phyloP scores from a whole-genome alignment of 2,329 filamentous ascomycete genomes.

The Apiospora phragmitis region DNA sequence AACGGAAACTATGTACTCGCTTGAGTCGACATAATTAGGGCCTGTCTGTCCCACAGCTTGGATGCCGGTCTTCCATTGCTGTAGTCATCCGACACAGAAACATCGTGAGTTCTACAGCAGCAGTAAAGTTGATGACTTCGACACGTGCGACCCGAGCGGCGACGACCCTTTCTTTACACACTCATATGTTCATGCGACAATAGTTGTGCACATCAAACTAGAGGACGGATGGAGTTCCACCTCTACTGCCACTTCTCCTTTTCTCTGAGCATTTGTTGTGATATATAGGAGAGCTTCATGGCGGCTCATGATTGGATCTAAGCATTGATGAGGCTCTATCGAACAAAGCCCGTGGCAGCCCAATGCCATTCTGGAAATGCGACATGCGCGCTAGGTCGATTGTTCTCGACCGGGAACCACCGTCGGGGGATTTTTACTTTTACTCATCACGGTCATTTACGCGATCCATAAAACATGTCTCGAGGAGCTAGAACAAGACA shows the following conservation, averaged over 20 bases:
- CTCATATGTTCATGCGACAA: neutral
- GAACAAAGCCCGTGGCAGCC: neutral
- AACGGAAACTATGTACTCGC: neutral
- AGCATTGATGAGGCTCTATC: slow-evolving; percentile 6
- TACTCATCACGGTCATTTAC: neutral
- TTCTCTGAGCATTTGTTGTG: neutral
- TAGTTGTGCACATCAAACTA: neutral
- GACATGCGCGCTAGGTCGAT: neutral
- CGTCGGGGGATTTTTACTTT: neutral
- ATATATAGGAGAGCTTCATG: neutral
- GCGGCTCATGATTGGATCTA: neutral
- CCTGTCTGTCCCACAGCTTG: neutral
- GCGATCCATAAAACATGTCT: slow-evolving; percentile 2
- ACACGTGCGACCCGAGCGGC: neutral
- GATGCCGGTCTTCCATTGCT: too few relatives aligned
- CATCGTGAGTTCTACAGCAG: neutral
- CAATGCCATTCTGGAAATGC: neutral
- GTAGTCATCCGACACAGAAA: neutral
- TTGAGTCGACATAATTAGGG: neutral
- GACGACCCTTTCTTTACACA: neutral
- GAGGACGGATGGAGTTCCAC: neutral
- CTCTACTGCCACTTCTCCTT: neutral
- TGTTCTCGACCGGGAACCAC: neutral
- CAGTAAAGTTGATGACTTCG: neutral
- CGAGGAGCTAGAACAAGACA: neutral